Base-by-base conservation (phyloP, 2,329 filamentous ascomycete species). In the Epichloe coenophiala region DNA sequence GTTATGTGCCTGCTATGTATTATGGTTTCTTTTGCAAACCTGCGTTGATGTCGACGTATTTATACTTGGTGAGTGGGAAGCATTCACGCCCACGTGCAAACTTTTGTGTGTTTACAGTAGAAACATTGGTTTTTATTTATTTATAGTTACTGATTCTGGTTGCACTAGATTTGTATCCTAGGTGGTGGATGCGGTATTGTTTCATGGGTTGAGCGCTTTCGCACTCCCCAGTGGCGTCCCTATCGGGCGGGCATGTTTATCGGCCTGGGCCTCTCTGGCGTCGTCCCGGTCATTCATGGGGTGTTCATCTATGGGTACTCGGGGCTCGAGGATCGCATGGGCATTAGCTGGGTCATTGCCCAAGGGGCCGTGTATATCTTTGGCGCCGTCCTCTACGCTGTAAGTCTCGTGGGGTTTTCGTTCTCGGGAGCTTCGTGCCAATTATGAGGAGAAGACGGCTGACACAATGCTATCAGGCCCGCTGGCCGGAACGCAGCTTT, bases 191-290 rank as follows among this genome's bases (percentile, higher is more conserved):
- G 90, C 56, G 76, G 84, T 15, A 64, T 78, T 13, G 86, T 90
- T 9, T 88, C 88, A 3, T 81, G 90, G 66, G 75, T 89, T 51
- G 88, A 93, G 39, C 78, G 75, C 51, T 97, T 97, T 67, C 81
- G 91, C 54, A 89, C 87, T 0, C 87, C 93, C 0, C 74, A 73
- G 8, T 94, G 87, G 80, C 78, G 93, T 31, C 86, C 88, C 1
- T 89, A 94, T 64, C 81, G 93, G 51, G 87, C 93, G 3, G 70
- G 78, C 56, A 93, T 97, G 84, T 98, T 97, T 63, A 81, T 95
- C 44, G 78, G 80, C 19, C 84, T 97, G 67, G 93, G 93, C 0
- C 66, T 89, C 9, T 94, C 88, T 3, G 89, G 88, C 1, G 72
- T 95, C 6, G 72, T 96, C 40, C 91, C 93, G 1, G 79, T 97